A percentile compares a stretch with the other conserved stretches of the same genome.
Conservation (phyloP, 2,329 filamentous ascomycete genomes). For the Remersonia thermophila region DNA sequence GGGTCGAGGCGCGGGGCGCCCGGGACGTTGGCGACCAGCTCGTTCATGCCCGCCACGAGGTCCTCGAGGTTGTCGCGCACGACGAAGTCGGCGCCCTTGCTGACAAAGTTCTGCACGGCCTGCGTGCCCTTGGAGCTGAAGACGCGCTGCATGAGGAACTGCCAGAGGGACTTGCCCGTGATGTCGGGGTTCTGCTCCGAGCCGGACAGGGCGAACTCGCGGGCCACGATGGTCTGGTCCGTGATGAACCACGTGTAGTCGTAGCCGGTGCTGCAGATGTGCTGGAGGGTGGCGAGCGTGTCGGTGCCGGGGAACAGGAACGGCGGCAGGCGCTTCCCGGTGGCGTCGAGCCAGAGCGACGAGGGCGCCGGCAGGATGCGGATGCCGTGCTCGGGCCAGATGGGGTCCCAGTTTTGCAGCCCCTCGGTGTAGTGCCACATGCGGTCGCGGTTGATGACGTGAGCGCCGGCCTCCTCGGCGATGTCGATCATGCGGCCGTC, state of each 20-base stretch:
- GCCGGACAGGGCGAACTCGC: conserved; percentile 49
- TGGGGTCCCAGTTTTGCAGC: conserved; percentile 47
- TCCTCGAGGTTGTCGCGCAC: conserved; percentile 43
- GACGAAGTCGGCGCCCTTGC: conserved; percentile 47
- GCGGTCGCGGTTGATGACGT: conserved; percentile 46
- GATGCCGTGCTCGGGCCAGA: conserved; percentile 50
- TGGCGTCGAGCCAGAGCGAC: conserved; percentile 50
- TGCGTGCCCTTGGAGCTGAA: conserved; percentile 40
- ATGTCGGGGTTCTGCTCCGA: conserved; percentile 53
- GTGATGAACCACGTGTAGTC: conserved; percentile 54
- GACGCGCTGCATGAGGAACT: conserved; percentile 36
- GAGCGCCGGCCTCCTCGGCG: conserved; percentile 37
- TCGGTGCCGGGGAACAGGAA: conserved; percentile 45
- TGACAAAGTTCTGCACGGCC: conserved; percentile 45
- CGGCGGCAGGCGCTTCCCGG: conserved; percentile 43
- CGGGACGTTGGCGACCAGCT: conserved; percentile 31
- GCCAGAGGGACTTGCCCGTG: conserved; percentile 43
- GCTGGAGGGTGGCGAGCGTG: conserved; percentile 43
- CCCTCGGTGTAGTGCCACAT: conserved; percentile 60
- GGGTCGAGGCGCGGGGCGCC: conserved; percentile 36
- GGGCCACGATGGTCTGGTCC: conserved; percentile 44
- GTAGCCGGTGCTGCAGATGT: conserved; percentile 48
- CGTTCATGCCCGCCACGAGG: conserved; percentile 47
- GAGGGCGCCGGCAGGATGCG: conserved; percentile 48
- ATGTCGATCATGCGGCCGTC: conserved; percentile 52